Evolutionary conservation across 768 basidiomycete species (phyloP), one percentile per base, ranked within the genome.

Genomic region (Termitomyces sp.): DNA sequence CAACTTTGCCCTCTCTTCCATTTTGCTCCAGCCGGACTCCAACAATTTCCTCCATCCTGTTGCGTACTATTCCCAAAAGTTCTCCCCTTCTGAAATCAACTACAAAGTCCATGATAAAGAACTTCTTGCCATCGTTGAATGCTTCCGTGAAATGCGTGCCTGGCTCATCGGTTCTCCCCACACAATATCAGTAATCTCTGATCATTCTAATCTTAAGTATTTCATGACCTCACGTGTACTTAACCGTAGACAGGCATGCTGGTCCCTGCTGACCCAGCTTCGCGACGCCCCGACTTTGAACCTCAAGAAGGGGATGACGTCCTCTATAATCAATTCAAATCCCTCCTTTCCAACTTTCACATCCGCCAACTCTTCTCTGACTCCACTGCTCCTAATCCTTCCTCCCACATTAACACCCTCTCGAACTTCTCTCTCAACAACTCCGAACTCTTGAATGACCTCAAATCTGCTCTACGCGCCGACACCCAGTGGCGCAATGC

Each of bases 191-290:
- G n/a, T n/a, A n/a, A n/a, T n/a, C n/a, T n/a, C n/a, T n/a, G n/a
- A n/a, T n/a, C 81, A 0, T 56, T 67, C 73, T 49, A 78, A 80
- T 44, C 72, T 81, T 7, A 62, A 68, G 31, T 81, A 79, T 56
- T 81, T 81, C 60, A 69, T 67, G 53, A 58, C 66, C 7, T 60
- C 73, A 23, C 65, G 68, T 11, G 57, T 74, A 7, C 70, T 82
- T 1, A 80, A 71, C 56, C 66, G 68, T 27, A 64, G 73, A 0
- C 83, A 82, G 64, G 77, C 73, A 0, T 62, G 70, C 16, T 83
- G 81, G 81, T 60, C 74, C 58, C 53, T n/a, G n/a, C n/a, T n/a
- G n/a, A n/a, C n/a, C n/a, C n/a, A n/a, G n/a, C n/a, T n/a, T n/a
- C n/a, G n/a, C n/a, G n/a, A n/a, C n/a, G n/a, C n/a, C n/a, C n/a